Conservation (phyloP, 192 early-diverging fungal genomes). For the Backusella parvicylindrica region DNA sequence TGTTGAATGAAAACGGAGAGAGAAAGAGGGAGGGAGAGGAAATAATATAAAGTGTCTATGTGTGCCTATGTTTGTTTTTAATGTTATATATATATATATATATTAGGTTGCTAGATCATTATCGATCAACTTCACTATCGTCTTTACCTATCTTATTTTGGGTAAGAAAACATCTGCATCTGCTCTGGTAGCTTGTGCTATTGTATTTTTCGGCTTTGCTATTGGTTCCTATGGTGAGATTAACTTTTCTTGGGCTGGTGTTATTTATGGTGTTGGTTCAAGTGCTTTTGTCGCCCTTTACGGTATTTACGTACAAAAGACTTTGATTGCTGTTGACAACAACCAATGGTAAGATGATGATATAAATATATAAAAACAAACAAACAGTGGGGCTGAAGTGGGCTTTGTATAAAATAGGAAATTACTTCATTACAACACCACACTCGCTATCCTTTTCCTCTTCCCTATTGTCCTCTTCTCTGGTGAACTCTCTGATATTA, state of each 20-base stretch:
- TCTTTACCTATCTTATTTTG: constrained; percentile 62
- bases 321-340: constrained; percentile 54
- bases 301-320: constrained; percentile 71
- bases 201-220: constrained; percentile 62
- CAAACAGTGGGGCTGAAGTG: background rate
- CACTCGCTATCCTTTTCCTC: constrained; percentile 56
- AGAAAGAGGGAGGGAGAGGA: background rate
- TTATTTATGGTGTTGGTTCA: constrained; percentile 62
- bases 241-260: constrained; percentile 61
- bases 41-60: background rate
- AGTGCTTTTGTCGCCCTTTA: constrained; percentile 65
- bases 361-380: background rate
- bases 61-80: background rate
- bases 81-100: constrained; percentile 2
- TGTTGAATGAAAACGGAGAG: background rate
- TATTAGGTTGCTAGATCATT: constrained; percentile 56
- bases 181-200: constrained; percentile 51
- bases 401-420: constrained; percentile 35
- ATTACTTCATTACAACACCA: constrained; percentile 64
- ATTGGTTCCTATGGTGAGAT: constrained; percentile 65
- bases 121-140: constrained; percentile 65
- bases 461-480: constrained; percentile 55
- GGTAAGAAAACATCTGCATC: constrained; percentile 46
- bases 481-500: constrained; percentile 53
- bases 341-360: constrained; percentile 53